Evolutionary conservation across 257 asterid genomes (phyloP).

Genomic region (Orobanche coerulescens): DNA sequence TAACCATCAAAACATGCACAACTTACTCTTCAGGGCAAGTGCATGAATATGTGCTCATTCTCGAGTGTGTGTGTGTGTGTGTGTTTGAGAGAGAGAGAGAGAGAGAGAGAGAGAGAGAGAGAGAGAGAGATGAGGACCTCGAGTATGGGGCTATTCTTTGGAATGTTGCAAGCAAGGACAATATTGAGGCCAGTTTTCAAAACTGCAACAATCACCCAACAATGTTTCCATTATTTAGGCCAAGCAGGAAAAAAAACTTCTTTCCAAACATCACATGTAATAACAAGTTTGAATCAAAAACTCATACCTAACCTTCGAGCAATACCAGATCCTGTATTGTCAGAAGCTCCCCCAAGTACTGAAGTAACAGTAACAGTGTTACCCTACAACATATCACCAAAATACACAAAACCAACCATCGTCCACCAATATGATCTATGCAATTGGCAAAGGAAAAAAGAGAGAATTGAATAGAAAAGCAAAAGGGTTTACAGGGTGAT

Average conservation of each 20-base stretch:
- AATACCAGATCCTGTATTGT: constrained; percentile 73
- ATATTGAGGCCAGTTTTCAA: constrained; percentile 71
- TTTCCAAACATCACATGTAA: no score
- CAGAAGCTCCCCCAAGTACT: constrained; percentile 75
- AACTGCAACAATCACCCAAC: constrained; percentile 44
- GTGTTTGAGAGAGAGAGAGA: no score
- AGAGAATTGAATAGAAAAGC: constrained; percentile 20
- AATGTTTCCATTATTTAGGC: no score
- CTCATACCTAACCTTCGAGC: constrained; percentile 81
- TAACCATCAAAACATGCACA: not conserved
- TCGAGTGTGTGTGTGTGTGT: not conserved
- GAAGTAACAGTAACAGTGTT: constrained; percentile 55
- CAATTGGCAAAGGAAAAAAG: constrained; percentile 2
- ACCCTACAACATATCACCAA: constrained; percentile 39
- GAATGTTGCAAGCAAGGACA: constrained; percentile 74
- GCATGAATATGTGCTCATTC: not conserved
- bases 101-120: not conserved
- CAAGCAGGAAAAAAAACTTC: no score
- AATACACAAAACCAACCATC: constrained; percentile 2
- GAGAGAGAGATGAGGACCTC: constrained; percentile 54
- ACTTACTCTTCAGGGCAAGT: not conserved
- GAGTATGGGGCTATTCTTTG: constrained; percentile 74
- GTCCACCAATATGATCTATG: not conserved
- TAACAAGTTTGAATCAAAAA: no score
- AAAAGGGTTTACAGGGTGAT: no score